A percentile compares a stretch with the other conserved stretches of the same genome.
Conservation (phyloP, 768 basidiomycete genomes). For the Termitomyces sp. region DNA sequence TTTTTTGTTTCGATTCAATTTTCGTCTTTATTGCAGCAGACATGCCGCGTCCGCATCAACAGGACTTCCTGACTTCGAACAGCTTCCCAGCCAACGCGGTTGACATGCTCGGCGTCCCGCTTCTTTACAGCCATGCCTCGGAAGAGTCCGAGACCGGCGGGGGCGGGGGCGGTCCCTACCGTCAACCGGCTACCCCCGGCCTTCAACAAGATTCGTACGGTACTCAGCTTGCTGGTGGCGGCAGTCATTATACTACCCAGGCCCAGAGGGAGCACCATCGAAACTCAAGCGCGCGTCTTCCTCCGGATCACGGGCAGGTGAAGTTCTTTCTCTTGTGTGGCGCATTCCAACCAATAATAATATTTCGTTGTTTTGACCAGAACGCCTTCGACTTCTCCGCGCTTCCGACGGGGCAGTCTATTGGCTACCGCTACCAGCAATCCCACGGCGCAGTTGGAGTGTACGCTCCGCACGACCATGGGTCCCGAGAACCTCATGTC, state of each 20-base stretch:
- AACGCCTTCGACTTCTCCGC: conserved; percentile 6
- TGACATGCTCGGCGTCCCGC: conserved; percentile 10
- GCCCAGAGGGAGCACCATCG: background rate
- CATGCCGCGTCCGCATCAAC: conserved; percentile 10
- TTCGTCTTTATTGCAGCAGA: conserved; percentile 8
- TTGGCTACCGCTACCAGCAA: conserved; percentile 7
- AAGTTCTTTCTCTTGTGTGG: conserved; percentile 6
- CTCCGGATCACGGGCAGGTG: conserved; percentile 6
- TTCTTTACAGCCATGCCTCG: conserved; percentile 12
- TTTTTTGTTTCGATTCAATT: conserved; percentile 5
- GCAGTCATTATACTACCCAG: background rate
- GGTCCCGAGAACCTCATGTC: background rate
- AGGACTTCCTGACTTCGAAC: conserved; percentile 6
- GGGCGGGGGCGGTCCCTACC: conserved; percentile 9
- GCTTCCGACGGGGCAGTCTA: conserved; percentile 2
- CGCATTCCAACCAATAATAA: conserved; percentile 3
- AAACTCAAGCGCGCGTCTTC: background rate
- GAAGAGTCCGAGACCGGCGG: conserved; percentile 15
- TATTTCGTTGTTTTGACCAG: background rate
- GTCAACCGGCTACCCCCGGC: conserved; percentile 8
- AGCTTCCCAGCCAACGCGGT: background rate
- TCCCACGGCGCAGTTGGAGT: background rate
- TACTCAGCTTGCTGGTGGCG: background rate
- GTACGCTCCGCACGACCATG: background rate
- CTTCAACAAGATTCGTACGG: background rate